These are phyloP conservation scores for Penicillium sclerotiorum DNA, from an alignment of 2,329 filamentous ascomycete genomes.

Conservation along the genomic window DNA sequence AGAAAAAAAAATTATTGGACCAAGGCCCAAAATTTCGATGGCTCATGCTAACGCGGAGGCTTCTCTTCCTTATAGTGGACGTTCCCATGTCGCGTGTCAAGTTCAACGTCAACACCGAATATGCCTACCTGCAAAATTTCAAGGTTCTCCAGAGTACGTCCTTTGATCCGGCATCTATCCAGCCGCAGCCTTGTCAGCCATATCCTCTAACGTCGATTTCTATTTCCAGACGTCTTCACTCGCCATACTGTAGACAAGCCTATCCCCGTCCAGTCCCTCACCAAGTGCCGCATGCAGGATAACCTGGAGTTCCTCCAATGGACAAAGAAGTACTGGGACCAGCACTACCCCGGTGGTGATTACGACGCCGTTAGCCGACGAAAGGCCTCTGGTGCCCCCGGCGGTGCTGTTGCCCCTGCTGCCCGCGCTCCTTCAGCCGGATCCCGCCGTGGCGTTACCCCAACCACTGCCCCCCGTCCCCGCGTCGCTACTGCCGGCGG, in stretches of 20 bases:
- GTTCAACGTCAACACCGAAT: constrained; percentile 97
- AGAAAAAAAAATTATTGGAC: neutral
- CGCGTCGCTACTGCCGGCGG: constrained; percentile 51
- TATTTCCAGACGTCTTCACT: constrained; percentile 68
- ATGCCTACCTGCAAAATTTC: constrained; percentile 97
- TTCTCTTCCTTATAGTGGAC: constrained; percentile 60
- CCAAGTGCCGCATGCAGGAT: constrained; percentile 99
- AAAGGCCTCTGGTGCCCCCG: constrained; percentile 70
- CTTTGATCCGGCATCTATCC: neutral
- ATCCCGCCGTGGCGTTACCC: constrained; percentile 62
- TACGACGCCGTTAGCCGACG: constrained; percentile 88
- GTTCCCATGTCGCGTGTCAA: constrained; percentile 94
- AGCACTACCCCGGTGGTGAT: constrained; percentile 95
- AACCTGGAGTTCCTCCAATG: constrained; percentile 99
- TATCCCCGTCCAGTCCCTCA: constrained; percentile 81
- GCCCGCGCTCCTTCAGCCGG: constrained; percentile 46
- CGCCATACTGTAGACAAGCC: constrained; percentile 87
- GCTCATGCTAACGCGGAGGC: constrained; percentile 13
- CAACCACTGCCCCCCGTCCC: constrained; percentile 56
- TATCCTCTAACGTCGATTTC: constrained; percentile 10
- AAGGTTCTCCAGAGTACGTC: constrained; percentile 90
- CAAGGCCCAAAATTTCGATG: neutral
- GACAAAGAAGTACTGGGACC: constrained; percentile 96
- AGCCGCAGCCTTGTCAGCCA: neutral
- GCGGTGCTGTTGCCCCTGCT: constrained; percentile 35